phyloP scores from a whole-genome alignment of 1,284 basidiomycete genomes.

The Cryptococcus jaspeensis region DNA sequence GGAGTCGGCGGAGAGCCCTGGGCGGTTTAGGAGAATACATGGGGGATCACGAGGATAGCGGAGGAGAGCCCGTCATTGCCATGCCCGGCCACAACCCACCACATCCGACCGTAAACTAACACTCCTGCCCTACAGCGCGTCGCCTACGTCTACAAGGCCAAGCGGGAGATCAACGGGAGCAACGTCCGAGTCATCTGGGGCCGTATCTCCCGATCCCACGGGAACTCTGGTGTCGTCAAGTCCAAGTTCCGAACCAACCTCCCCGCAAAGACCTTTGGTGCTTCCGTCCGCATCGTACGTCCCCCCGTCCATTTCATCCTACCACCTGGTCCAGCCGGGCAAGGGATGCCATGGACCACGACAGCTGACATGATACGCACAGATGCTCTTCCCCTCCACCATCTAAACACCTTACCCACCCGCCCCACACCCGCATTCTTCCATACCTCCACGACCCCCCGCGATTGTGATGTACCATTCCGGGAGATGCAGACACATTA shows the following conservation, averaged over 20 bases:
- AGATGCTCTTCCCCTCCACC: constrained; percentile 54
- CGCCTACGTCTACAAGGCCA: constrained; percentile 96
- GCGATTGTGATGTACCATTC: constrained; percentile 29
- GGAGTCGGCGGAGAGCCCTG: background rate
- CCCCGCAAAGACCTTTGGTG: constrained; percentile 93
- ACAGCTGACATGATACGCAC: background rate
- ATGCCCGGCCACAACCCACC: background rate
- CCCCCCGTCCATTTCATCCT: no score
- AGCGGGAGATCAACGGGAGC: constrained; percentile 85
- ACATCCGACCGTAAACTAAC: background rate
- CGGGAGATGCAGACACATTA: constrained; percentile 16
- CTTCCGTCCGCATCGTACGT: constrained; percentile 85
- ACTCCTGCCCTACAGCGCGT: constrained; percentile 64
- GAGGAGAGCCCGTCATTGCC: background rate
- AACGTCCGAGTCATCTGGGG: constrained; percentile 97
- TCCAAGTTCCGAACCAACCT: constrained; percentile 97
- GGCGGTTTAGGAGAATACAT: background rate
- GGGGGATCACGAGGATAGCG: background rate
- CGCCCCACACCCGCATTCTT: constrained; percentile 1
- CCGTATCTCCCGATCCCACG: constrained; percentile 88
- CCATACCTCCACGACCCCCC: constrained; percentile 5
- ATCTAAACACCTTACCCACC: constrained; percentile 40
- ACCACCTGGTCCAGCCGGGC: no score
- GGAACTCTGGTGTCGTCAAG: constrained; percentile 94
- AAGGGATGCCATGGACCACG: background rate